These are phyloP conservation scores for Penicillium sp. DNA, from an alignment of 2,329 filamentous ascomycete genomes.

Conservation along the genomic window DNA sequence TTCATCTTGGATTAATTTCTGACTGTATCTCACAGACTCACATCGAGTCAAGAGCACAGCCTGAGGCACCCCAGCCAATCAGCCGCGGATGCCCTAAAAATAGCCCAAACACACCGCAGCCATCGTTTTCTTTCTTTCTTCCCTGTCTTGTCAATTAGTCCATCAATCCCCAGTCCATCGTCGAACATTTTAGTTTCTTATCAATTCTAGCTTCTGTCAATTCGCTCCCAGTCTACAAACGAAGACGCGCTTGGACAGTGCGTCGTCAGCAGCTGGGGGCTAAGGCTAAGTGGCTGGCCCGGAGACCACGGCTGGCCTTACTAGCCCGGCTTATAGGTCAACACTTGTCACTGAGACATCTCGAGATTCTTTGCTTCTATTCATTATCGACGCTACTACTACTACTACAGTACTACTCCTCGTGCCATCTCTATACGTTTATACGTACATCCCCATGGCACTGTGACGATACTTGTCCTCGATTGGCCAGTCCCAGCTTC, in stretches of 20 bases:
- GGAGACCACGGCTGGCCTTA: too few relatives aligned
- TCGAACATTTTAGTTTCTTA: background rate
- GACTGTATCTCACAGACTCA: too few relatives aligned
- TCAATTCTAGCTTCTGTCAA: too few relatives aligned
- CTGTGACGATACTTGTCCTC: background rate
- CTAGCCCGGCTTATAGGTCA: too few relatives aligned
- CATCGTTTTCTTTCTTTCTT: background rate
- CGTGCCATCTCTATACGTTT: background rate
- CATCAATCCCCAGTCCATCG: background rate
- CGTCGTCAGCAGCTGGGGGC: background rate
- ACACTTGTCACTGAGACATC: too few relatives aligned
- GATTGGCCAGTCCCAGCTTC: background rate
- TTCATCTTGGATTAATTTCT: too few relatives aligned
- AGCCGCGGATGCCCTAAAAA: background rate
- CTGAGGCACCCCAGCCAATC: background rate
- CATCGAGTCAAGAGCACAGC: background rate
- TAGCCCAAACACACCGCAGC: background rate
- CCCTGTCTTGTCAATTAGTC: background rate
- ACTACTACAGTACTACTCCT: too few relatives aligned
- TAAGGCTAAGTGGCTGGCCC: constrained; percentile 4
- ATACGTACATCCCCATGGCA: background rate
- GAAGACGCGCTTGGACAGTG: background rate
- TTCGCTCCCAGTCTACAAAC: background rate
- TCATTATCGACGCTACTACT: too few relatives aligned
- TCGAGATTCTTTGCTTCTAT: too few relatives aligned